These are phyloP conservation scores for Pulveroboletus ravenelii DNA, from an alignment of 768 basidiomycete genomes.

Conservation along the genomic window DNA sequence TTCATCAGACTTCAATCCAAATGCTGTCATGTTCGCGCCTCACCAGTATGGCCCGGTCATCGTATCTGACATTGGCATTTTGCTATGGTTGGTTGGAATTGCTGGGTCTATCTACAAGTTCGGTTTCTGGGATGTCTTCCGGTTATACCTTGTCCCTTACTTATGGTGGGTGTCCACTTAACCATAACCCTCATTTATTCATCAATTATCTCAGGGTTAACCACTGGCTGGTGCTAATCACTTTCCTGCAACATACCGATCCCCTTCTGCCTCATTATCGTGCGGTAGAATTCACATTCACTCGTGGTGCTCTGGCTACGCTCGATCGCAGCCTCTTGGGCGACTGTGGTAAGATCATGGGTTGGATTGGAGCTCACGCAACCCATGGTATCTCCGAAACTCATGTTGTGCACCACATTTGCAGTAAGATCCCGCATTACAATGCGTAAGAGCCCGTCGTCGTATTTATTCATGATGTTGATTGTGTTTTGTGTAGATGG, in stretches of 20 bases:
- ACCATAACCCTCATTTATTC: background rate
- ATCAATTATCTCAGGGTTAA: slow-evolving; percentile 51
- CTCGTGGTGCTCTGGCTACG: slow-evolving; percentile 88
- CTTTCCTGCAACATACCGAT: slow-evolving; percentile 98
- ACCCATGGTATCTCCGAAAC: slow-evolving; percentile 95
- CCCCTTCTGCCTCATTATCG: slow-evolving; percentile 93
- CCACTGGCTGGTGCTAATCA: slow-evolving; percentile 95
- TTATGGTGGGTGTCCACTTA: slow-evolving; percentile 49
- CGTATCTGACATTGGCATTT: slow-evolving; percentile 77
- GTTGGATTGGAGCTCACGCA: slow-evolving; percentile 77
- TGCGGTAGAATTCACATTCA: slow-evolving; percentile 83
- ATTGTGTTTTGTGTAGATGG: slow-evolving; percentile 49
- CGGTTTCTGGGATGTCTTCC: slow-evolving; percentile 70
- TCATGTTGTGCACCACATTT: slow-evolving; percentile 88
- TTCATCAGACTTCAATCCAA: slow-evolving; percentile 67
- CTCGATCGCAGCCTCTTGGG: slow-evolving; percentile 81
- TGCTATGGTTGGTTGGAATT: slow-evolving; percentile 64
- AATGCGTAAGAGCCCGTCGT: slow-evolving; percentile 47
- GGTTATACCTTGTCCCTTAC: slow-evolving; percentile 83
- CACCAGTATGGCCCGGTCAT: slow-evolving; percentile 75
- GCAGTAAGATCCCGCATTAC: slow-evolving; percentile 96
- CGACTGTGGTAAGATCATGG: slow-evolving; percentile 74
- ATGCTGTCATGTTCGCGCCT: slow-evolving; percentile 75
- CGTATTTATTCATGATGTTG: background rate
- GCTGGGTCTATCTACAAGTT: slow-evolving; percentile 50